phyloP scores from a whole-genome alignment of 2,329 filamentous ascomycete genomes.

The Trichoderma sp. region DNA sequence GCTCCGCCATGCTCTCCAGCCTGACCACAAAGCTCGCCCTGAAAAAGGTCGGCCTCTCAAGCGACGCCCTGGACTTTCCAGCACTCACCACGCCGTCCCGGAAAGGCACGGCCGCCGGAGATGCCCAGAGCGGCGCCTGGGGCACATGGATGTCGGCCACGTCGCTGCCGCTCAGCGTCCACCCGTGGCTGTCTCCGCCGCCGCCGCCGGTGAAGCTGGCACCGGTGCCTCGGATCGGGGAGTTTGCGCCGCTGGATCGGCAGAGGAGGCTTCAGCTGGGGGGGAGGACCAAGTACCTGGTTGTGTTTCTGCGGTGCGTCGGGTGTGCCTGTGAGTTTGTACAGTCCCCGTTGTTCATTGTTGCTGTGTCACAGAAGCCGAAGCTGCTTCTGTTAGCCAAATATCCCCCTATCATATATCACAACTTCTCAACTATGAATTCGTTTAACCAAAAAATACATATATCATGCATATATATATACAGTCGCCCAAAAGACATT shows the following conservation, averaged over 20 bases:
- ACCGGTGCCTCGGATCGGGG: slow-evolving; percentile 46
- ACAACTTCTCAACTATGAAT: neutral
- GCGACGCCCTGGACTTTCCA: slow-evolving; percentile 45
- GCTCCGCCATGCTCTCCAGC: slow-evolving; percentile 49
- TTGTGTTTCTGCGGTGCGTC: slow-evolving; percentile 54
- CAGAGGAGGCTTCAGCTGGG: slow-evolving; percentile 44
- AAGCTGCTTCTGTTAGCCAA: neutral
- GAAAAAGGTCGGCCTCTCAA: slow-evolving; percentile 53
- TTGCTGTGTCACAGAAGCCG: neutral
- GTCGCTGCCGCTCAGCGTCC: slow-evolving; percentile 44
- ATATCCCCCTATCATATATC: neutral
- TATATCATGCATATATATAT: neutral
- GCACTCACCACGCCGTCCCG: slow-evolving; percentile 27
- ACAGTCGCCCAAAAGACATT: slow-evolving; percentile 57
- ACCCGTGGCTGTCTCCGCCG: slow-evolving; percentile 51
- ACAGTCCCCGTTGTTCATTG: neutral
- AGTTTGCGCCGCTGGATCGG: slow-evolving; percentile 46
- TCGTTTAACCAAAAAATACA: neutral
- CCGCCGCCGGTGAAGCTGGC: slow-evolving; percentile 48
- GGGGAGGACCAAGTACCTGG: slow-evolving; percentile 43
- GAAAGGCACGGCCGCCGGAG: neutral
- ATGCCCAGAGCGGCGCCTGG: slow-evolving; percentile 30
- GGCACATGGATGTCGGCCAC: slow-evolving; percentile 46
- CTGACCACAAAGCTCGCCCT: slow-evolving; percentile 57
- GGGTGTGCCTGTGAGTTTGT: slow-evolving; percentile 42